Base-by-base conservation (phyloP, 2,329 filamentous ascomycete genomes). In the Thermoascus crustaceus region DNA sequence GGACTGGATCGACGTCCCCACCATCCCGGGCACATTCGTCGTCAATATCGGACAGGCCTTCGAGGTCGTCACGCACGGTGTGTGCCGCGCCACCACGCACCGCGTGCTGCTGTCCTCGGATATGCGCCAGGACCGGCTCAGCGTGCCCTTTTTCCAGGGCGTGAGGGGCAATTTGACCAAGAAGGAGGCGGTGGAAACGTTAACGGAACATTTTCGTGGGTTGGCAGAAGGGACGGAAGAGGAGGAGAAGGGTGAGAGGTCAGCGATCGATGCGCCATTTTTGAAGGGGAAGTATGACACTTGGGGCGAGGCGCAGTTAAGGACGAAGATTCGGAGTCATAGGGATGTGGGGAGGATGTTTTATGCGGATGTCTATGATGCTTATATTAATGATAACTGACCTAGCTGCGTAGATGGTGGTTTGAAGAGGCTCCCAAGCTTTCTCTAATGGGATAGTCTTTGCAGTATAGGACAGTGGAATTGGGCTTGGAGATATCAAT, bases 261-360 rank as follows among this genome's bases (percentile, higher is more conserved):
- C 9, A 4, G 46, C 43, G 6, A 58, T 75, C 29, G 71, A 73
- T 40, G 71, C 69, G 21, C 57, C 68, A 0, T 75, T 75, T 38
- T 43, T 72, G 22, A 58, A 53, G 8, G 69, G 69, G 0, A 61
- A 57, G 24, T 74, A 73, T 39, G 64, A 72, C 34, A 74, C 71
- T 0, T 73, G 71, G 69, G 72, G 71, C 0, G 72, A 74, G 49
- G 64, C 67, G 4, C 70, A 74, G 52, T 47, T 75, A 25, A 55
- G 72, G 37, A 75, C 69, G 2, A 75, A 75, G 50, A 62, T 73
- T 7, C 55, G 70, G 8, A 73, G 70, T 37, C 71, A 74, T 49
- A 55, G 63, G 2, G 61, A 67, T 36, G 68, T 70, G 10, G 71
- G 71, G 3, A 54, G 35, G 38, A 64, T 47, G 44, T 72, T 71